Conservation (phyloP, 139 green algal species). For the Coccomyxa sp. region DNA sequence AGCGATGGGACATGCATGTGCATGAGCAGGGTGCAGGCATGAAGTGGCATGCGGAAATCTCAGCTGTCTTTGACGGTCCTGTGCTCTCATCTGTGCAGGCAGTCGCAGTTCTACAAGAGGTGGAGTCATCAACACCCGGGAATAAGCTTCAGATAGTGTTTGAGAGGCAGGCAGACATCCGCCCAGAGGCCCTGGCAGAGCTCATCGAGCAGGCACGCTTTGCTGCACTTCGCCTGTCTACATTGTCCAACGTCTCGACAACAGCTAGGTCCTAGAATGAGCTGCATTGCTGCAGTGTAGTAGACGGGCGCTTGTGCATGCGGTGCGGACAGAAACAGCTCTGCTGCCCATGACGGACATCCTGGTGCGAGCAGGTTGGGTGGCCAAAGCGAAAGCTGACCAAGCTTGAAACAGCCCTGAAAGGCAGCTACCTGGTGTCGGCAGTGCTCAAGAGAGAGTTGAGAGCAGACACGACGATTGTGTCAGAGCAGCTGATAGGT, state of each 20-base stretch:
- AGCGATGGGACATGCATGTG: too few species aligned
- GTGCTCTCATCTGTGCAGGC: too few species aligned
- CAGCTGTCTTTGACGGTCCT: too few species aligned
- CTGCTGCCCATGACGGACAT: neutral
- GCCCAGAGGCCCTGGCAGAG: neutral
- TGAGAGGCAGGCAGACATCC: neutral
- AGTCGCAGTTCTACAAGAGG: neutral
- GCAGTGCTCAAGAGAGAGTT: slow-evolving; percentile 51
- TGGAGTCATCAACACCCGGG: neutral
- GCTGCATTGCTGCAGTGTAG: neutral
- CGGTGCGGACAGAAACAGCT: too few species aligned
- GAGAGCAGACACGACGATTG: neutral
- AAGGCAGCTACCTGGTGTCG: slow-evolving; percentile 87
- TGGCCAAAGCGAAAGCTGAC: slow-evolving; percentile 75
- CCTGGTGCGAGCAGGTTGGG: slow-evolving; percentile 60
- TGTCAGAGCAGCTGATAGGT: slow-evolving; percentile 22
- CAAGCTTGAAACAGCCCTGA: slow-evolving; percentile 85
- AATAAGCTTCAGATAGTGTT: neutral
- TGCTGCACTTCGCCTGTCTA: too few species aligned
- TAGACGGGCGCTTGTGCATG: neutral
- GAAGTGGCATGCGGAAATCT: too few species aligned
- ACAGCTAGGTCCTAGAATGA: too few species aligned
- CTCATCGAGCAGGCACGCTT: neutral
- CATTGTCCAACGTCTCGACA: too few species aligned
- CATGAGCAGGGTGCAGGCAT: too few species aligned